phyloP scores from a whole-genome alignment of 2,329 filamentous ascomycete species.

The Allantophomopsis lycopodina region DNA sequence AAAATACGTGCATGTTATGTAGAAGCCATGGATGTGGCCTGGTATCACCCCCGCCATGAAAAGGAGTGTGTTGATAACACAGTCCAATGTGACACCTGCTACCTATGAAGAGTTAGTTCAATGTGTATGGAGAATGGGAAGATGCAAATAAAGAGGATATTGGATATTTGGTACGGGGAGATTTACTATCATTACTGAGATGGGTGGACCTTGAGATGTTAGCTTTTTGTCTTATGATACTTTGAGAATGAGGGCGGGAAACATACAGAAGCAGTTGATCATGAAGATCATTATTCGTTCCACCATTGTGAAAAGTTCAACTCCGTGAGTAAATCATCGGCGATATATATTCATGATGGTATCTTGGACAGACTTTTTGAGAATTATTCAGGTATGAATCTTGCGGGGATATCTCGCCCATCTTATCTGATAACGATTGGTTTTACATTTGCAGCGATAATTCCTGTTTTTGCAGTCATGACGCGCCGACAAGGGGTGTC shows the following conservation, averaged over 20 bases:
- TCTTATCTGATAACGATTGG: no score
- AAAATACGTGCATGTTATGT: background rate
- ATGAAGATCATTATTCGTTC: conserved; percentile 3
- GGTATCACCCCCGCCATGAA: conserved; percentile 10
- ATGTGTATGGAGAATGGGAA: background rate
- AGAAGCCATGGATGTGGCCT: background rate
- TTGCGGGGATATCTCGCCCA: no score
- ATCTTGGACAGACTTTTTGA: no score
- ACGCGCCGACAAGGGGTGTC: no score
- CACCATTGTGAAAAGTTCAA: background rate
- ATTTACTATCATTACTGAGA: conserved; percentile 9
- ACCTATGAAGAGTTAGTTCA: conserved; percentile 2
- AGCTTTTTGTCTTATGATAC: background rate
- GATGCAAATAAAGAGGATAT: background rate
- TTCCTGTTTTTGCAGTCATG: no score
- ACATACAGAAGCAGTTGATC: conserved; percentile 12
- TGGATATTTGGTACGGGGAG: background rate
- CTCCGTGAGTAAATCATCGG: no score
- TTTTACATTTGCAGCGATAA: no score
- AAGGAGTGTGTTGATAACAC: conserved; percentile 11
- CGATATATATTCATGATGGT: no score
- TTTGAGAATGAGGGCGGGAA: no score
- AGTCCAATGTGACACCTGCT: conserved; percentile 9
- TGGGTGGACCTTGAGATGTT: conserved; percentile 7
- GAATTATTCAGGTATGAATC: no score